Percentiles rank a stretch among this genome's conserved stretches.
Conservation (phyloP, 169 alveolate genomes). For the Plasmodium falciparum region DNA sequence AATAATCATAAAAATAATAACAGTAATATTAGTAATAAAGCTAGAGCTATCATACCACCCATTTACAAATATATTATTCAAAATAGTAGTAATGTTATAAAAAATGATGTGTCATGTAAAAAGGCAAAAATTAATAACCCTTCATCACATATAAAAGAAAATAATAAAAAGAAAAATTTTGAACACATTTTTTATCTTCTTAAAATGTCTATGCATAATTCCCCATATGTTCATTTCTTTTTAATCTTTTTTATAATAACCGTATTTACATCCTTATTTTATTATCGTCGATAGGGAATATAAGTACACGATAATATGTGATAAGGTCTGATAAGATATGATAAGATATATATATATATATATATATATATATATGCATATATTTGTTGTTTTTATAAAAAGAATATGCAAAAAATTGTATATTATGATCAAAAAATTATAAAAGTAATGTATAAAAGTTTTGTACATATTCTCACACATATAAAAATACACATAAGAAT, state of each 20-base stretch:
- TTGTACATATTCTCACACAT: no score
- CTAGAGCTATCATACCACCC: slow-evolving; percentile 70
- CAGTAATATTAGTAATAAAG: background rate
- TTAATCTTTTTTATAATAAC: slow-evolving; percentile 39
- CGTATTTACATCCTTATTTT: slow-evolving; percentile 34
- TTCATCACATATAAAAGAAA: background rate
- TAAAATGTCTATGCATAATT: slow-evolving; percentile 23
- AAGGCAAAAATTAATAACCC: background rate
- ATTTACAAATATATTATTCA: slow-evolving; percentile 53
- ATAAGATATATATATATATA: background rate
- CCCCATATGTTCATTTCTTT: slow-evolving; percentile 43
- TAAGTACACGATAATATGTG: background rate
- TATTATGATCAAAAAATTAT: no score
- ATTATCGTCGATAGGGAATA: slow-evolving; percentile 16
- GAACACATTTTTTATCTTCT: slow-evolving; percentile 31
- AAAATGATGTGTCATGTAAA: slow-evolving; percentile 9
- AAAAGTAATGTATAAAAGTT: no score
- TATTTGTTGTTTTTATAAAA: background rate
- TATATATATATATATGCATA: background rate
- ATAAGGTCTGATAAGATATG: background rate
- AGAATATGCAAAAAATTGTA: background rate
- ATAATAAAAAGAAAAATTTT: slow-evolving; percentile 24
- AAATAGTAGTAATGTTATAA: slow-evolving; percentile 24
- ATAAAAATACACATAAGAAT: no score
- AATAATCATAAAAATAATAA: no score